Base-by-base conservation (phyloP, 1,284 basidiomycete species). In the Lignosus rhinocerotis region DNA sequence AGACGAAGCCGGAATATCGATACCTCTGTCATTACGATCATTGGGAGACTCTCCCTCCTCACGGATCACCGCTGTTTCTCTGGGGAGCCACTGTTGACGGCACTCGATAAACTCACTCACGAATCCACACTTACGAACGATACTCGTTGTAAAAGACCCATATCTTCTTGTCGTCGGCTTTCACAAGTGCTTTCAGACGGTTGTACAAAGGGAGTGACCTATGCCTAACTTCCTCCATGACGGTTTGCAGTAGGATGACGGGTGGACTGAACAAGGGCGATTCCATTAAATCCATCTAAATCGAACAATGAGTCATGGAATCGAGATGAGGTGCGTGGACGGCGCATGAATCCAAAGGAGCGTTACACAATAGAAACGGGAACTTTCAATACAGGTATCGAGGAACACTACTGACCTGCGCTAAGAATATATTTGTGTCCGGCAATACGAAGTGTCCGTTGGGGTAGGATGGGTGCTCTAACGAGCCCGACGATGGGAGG, bases 81-180 rank as follows among this genome's bases (percentile, higher is more conserved):
- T 93, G 62, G 5, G 51, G 38, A 17, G 51, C 21, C 38, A 43
- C 39, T 41, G 50, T 51, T 45, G 36, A 31, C n/a, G 10, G 60
- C 62, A 62, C 11, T 63, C 67, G 45, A 65, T 25, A 42, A 65
- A 10, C 60, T 34, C 30, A 50, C 42, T 53, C 31, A 51, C 17
- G 16, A 36, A n/a, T 50, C 42, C 39, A 5, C n/a, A 81, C 80
- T 74, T 67, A 89, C 92, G 86, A 86, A 67, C 89, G 74, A 71
- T 90, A 94, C 71, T 97, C 94, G 69, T 97, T 96, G 76, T 95
- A 96, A 73, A 95, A 97, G 2, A 94, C 83, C 87, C 90, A 96
- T 6, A 90, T 80, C 25, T 75, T 78, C 68, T 93, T 90, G 62
- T 93, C 92, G 55, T 96, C 94, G 64, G 86, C 84, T 62, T 85